Evolutionary conservation across 768 basidiomycete species (phyloP).

Genomic region (Cantharellus cinnabarinus): DNA sequence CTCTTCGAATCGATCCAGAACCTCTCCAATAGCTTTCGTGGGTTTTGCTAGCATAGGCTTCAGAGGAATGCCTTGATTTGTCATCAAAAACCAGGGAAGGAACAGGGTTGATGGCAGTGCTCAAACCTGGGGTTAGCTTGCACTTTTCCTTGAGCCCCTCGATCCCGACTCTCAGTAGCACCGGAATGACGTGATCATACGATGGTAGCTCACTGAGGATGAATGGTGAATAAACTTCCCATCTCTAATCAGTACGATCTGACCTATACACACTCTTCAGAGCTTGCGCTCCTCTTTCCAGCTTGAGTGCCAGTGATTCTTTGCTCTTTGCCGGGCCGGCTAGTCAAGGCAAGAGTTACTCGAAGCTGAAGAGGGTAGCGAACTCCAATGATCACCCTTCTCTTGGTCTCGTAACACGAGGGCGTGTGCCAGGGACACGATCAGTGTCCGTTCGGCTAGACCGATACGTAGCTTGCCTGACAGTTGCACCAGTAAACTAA

Average conservation of each 20-base stretch:
- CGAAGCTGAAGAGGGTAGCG: too few species aligned
- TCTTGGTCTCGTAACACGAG: conserved; percentile 61
- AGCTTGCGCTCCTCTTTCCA: conserved; percentile 57
- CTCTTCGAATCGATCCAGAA: conserved; percentile 88
- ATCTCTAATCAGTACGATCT: conserved; percentile 7
- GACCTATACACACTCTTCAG: conserved; percentile 91
- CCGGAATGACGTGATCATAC: conserved; percentile 84
- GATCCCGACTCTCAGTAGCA: conserved; percentile 61
- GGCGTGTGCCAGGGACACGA: conserved; percentile 87
- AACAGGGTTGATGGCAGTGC: neutral
- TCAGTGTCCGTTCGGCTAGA: conserved; percentile 87
- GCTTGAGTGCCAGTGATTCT: conserved; percentile 46
- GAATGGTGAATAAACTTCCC: neutral
- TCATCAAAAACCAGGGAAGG: neutral
- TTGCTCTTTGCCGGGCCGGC: conserved; percentile 21
- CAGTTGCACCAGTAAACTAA: conserved; percentile 69
- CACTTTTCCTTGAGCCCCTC: conserved; percentile 48
- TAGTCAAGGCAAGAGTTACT: too few species aligned
- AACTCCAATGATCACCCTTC: conserved; percentile 18
- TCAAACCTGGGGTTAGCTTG: conserved; percentile 68
- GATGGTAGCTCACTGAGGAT: conserved; percentile 62
- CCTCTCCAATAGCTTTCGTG: conserved; percentile 95
- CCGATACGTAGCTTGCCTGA: conserved; percentile 96
- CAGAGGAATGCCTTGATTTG: conserved; percentile 42
- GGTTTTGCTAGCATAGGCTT: conserved; percentile 99